A percentile compares a stretch with the other conserved stretches of the same genome.
phyloP scores from a whole-genome alignment of 2,329 filamentous ascomycete genomes.

The Sporothrix phasma region DNA sequence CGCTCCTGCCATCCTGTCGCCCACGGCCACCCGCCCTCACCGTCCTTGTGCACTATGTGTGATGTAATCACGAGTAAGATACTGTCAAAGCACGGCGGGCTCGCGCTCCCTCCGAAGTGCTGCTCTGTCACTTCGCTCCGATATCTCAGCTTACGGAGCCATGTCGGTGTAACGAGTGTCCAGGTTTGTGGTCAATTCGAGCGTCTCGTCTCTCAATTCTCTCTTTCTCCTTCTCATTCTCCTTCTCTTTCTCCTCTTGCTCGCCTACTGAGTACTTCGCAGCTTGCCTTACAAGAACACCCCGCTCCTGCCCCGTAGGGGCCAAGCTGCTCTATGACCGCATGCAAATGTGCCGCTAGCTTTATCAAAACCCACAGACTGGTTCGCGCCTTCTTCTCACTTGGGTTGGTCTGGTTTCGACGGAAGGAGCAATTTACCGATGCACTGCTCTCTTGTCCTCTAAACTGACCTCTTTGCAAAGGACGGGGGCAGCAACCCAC shows the following conservation, averaged over 20 bases:
- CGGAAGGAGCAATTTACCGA: neutral
- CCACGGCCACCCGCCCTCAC: neutral
- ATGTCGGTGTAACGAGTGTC: too few species aligned
- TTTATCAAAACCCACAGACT: neutral
- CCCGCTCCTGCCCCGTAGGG: conserved; percentile 12
- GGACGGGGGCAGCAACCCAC: neutral
- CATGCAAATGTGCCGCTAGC: conserved; percentile 2
- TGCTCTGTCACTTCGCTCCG: too few species aligned
- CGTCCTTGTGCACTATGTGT: neutral
- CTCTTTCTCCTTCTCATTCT: neutral
- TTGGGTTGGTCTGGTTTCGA: neutral
- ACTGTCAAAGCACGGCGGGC: too few species aligned
- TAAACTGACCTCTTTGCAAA: neutral
- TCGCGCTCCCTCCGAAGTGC: too few species aligned
- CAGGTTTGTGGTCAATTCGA: too few species aligned
- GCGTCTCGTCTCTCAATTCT: neutral
- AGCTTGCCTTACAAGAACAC: neutral
- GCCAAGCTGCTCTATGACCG: conserved; percentile 13
- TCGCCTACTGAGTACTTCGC: neutral
- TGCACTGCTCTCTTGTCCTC: neutral
- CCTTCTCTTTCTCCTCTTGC: neutral
- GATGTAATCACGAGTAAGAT: too few species aligned
- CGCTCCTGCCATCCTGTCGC: neutral
- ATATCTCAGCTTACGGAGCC: too few species aligned
- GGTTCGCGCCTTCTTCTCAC: neutral